Evolutionary conservation across 2,329 filamentous ascomycete species (phyloP).

Genomic region (Penicillium nordicum): DNA sequence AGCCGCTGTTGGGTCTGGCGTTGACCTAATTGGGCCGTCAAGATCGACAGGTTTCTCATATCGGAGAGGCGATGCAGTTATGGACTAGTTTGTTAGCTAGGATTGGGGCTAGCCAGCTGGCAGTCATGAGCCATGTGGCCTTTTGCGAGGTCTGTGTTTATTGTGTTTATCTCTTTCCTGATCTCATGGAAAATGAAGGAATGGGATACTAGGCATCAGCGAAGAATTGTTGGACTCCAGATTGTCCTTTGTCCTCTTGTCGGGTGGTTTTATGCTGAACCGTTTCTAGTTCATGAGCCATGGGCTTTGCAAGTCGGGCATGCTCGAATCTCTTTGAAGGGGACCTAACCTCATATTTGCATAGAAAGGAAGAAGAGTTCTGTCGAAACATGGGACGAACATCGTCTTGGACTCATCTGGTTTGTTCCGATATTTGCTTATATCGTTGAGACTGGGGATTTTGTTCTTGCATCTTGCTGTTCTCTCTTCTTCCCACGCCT

Average conservation of each 20-base stretch:
- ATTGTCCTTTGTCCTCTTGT: background rate
- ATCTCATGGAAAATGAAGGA: background rate
- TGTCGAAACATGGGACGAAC: background rate
- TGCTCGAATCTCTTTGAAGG: background rate
- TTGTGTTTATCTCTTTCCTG: background rate
- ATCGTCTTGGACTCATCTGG: background rate
- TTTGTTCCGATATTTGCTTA: too few relatives aligned
- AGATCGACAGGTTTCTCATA: background rate
- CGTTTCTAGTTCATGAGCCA: background rate
- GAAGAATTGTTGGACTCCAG: background rate
- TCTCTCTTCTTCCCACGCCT: background rate
- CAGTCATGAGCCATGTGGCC: background rate
- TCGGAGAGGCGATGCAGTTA: background rate
- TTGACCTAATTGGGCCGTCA: background rate
- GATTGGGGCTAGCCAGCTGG: background rate
- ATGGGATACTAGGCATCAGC: background rate
- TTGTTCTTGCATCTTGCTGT: background rate
- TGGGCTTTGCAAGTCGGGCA: background rate
- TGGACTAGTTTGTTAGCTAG: background rate
- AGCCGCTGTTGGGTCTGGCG: background rate
- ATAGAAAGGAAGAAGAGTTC: background rate
- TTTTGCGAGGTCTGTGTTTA: background rate
- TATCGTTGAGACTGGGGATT: background rate
- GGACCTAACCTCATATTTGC: background rate
- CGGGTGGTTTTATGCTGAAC: background rate